These are phyloP conservation scores for Xylariaceae sp. DNA, from an alignment of 2,329 filamentous ascomycete species.

Conservation along the genomic window DNA sequence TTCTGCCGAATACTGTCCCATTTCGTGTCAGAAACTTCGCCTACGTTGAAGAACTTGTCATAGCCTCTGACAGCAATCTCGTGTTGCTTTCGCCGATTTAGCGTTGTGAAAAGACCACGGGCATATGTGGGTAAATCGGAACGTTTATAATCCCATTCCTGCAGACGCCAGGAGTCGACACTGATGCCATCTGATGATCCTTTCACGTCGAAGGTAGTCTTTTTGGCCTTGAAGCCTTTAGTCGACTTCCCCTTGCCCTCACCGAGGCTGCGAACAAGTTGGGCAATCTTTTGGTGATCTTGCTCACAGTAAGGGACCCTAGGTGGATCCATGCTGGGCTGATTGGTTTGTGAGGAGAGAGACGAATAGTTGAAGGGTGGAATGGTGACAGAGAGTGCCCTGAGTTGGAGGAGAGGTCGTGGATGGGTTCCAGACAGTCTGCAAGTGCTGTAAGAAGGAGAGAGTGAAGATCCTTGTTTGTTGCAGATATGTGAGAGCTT, in stretches of 20 bases:
- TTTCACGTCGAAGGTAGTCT: conserved; percentile 68
- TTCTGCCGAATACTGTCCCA: conserved; percentile 74
- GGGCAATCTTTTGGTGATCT: conserved; percentile 61
- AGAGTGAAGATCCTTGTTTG: not conserved
- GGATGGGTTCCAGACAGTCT: not conserved
- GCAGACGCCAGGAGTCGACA: conserved; percentile 89
- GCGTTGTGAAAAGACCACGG: conserved; percentile 87
- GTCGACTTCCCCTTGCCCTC: conserved; percentile 51
- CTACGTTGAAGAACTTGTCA: conserved; percentile 97
- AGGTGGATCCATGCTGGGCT: conserved; percentile 27
- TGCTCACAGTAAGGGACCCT: conserved; percentile 63
- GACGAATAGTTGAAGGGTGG: not conserved
- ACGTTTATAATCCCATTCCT: conserved; percentile 95
- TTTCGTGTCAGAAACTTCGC: conserved; percentile 74
- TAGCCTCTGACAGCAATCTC: conserved; percentile 90
- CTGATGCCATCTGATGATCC: conserved; percentile 58
- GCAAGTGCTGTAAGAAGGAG: not conserved
- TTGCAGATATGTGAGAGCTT: not conserved
- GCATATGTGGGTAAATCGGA: conserved; percentile 83
- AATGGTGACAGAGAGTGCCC: not conserved
- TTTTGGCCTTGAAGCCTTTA: conserved; percentile 68
- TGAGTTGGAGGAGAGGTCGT: not conserved
- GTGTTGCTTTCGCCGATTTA: conserved; percentile 54
- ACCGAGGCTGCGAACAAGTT: conserved; percentile 63
- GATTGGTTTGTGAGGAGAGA: conserved; percentile 2